These are phyloP conservation scores for Carpinus fangiana DNA, from an alignment of 306 rosid species.

Conservation along the genomic window DNA sequence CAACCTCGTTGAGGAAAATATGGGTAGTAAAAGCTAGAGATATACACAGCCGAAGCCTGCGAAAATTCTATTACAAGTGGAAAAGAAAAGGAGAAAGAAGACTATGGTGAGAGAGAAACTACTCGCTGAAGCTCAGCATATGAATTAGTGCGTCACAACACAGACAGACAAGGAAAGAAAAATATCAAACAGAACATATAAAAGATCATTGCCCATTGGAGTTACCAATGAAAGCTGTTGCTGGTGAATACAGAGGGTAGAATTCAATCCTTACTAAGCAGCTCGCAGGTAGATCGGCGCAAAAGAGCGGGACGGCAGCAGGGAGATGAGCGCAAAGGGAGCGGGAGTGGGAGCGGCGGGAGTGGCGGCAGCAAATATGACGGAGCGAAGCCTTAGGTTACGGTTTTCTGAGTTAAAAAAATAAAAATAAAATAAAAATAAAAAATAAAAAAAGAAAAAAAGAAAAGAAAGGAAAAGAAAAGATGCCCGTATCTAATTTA, in stretches of 20 bases:
- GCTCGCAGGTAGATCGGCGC: neutral
- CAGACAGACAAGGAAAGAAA: neutral
- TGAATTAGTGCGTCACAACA: neutral
- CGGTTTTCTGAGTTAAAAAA: too few species aligned
- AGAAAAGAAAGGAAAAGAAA: too few species aligned
- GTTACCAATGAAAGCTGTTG: neutral
- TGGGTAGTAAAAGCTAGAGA: neutral
- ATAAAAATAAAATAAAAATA: too few species aligned
- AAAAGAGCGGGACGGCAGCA: neutral
- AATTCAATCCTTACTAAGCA: constrained; percentile 13
- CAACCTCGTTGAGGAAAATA: neutral
- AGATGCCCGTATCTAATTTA: too few species aligned
- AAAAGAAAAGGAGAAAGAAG: neutral
- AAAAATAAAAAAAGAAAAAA: too few species aligned
- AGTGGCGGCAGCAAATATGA: too few species aligned
- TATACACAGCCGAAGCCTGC: neutral
- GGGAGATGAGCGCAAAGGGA: too few species aligned
- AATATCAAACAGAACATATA: neutral
- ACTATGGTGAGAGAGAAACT: neutral
- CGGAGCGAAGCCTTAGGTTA: too few species aligned
- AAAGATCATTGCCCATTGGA: neutral
- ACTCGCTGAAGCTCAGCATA: neutral
- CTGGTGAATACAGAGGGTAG: neutral
- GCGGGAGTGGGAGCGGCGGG: too few species aligned
- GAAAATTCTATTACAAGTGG: neutral